Percentiles rank a stretch among this genome's conserved stretches.
Conservation (phyloP, 306 rosid genomes). For the Quillaja saponaria region DNA sequence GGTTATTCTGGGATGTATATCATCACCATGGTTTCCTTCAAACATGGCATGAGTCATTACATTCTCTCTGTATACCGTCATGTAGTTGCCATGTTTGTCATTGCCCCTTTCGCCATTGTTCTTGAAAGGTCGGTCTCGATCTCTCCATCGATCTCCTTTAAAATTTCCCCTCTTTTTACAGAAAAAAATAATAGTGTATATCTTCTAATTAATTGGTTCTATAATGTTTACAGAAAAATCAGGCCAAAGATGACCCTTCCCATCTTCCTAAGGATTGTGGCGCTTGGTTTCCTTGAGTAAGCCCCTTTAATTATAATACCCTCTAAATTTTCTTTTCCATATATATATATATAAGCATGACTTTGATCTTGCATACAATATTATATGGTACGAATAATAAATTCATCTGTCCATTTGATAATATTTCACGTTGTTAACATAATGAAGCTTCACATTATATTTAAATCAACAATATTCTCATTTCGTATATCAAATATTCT, state of each 20-base stretch:
- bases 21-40: constrained; percentile 80
- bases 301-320: constrained; percentile 26
- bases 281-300: constrained; percentile 94
- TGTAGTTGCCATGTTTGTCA: constrained; percentile 62
- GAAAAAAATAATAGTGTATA: too few species aligned
- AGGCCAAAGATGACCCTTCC: constrained; percentile 96
- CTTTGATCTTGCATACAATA: too few species aligned
- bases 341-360: not conserved
- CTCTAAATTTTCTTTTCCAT: not conserved
- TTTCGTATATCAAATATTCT: too few species aligned
- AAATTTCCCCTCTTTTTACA: not conserved
- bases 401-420: too few species aligned
- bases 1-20: constrained; percentile 95
- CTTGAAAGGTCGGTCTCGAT: constrained; percentile 64
- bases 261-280: constrained; percentile 64
- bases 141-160: not conserved
- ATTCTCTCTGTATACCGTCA: constrained; percentile 88
- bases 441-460: too few species aligned
- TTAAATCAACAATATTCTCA: too few species aligned
- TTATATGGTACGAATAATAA: too few species aligned
- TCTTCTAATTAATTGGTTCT: too few species aligned
- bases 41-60: constrained; percentile 91
- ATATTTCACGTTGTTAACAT: too few species aligned
- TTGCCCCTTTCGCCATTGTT: constrained; percentile 75
- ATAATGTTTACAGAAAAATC: constrained; percentile 57